These are phyloP conservation scores for Ophiocytium majus DNA, from an alignment of 352 stramenopile genomes.

Conservation along the genomic window DNA sequence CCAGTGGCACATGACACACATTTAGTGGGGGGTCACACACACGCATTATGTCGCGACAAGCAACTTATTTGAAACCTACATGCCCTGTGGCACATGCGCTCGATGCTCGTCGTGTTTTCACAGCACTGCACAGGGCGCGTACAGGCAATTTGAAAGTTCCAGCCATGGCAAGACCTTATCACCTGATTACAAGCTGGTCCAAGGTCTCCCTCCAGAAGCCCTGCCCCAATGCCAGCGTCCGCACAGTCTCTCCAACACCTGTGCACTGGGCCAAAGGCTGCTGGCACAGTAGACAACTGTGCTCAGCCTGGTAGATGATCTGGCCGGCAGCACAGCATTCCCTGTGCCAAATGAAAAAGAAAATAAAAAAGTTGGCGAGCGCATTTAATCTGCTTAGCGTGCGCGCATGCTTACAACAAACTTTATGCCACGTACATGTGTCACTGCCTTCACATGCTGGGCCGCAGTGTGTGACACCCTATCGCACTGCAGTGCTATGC, in stretches of 20 bases:
- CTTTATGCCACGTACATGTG: too few relatives aligned
- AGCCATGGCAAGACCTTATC: too few relatives aligned
- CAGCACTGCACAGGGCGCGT: neutral
- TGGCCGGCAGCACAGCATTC: neutral
- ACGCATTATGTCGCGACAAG: too few relatives aligned
- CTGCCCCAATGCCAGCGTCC: neutral
- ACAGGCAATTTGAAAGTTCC: neutral
- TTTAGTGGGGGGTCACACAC: too few relatives aligned
- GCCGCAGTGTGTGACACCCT: too few relatives aligned
- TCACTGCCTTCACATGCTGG: too few relatives aligned
- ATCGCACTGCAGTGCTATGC: too few relatives aligned
- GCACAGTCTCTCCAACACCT: neutral
- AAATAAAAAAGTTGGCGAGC: too few relatives aligned
- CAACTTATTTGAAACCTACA: neutral
- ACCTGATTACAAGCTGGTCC: neutral
- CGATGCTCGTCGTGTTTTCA: neutral
- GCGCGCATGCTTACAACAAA: too few relatives aligned
- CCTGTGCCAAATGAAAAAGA: too few relatives aligned
- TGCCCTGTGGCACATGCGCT: neutral
- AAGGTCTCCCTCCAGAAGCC: neutral
- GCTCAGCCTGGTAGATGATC: neutral
- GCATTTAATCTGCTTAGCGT: too few relatives aligned
- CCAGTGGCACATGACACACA: too few relatives aligned
- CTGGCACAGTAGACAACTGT: neutral
- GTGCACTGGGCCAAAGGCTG: neutral